Evolutionary conservation across 163 green algal genomes (phyloP).

Genomic region (Chloromonas sp.): DNA sequence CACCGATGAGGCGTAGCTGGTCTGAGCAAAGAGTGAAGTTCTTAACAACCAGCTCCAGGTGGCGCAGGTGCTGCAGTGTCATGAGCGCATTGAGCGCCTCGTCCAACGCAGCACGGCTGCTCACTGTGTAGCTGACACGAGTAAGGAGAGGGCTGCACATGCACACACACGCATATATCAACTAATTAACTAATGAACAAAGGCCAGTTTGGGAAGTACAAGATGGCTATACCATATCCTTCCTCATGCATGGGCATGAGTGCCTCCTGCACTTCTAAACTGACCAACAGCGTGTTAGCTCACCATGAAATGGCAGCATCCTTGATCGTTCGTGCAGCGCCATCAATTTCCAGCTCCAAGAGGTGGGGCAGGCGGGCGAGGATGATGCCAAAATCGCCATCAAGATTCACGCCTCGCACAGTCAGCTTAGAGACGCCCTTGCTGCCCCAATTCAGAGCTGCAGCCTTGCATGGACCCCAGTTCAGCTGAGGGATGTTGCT

Average conservation of each 20-base stretch:
- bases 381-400: constrained; percentile 33
- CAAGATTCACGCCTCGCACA: constrained; percentile 36
- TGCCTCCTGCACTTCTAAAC: too few relatives aligned
- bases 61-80: constrained; percentile 28
- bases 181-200: too few relatives aligned
- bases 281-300: neutral
- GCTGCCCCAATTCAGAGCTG: constrained; percentile 10
- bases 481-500: constrained; percentile 31
- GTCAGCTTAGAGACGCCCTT: constrained; percentile 30
- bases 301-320: constrained; percentile 29
- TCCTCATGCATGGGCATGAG: too few relatives aligned
- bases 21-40: constrained; percentile 45
- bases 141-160: constrained; percentile 33
- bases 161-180: too few relatives aligned
- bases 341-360: constrained; percentile 43
- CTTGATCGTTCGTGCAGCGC: constrained; percentile 37
- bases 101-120: constrained; percentile 35
- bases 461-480: constrained; percentile 23
- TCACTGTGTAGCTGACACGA: constrained; percentile 43
- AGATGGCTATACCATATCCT: too few relatives aligned
- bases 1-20: constrained; percentile 39
- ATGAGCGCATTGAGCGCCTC: constrained; percentile 40
- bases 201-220: too few relatives aligned
- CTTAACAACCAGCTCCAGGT: constrained; percentile 51
- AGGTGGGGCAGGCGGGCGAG: constrained; percentile 26